A percentile compares a stretch with the other conserved stretches of the same genome.
Conservation (phyloP, 345 rosid genomes). For the Aethionema arabicum region DNA sequence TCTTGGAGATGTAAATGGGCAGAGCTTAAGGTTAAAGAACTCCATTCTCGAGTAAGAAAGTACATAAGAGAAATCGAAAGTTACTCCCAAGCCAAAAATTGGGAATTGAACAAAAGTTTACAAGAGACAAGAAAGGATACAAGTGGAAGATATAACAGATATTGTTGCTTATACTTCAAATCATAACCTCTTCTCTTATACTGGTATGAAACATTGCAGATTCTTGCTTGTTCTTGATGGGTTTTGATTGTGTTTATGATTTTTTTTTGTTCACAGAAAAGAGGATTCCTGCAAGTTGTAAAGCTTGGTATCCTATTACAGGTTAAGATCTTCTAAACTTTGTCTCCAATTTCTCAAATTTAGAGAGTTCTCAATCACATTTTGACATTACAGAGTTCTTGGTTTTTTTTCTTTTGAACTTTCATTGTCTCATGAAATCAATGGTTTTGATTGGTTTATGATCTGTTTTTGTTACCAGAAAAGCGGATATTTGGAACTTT, state of each 20-base stretch:
- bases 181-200: conserved; percentile 59
- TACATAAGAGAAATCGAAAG: conserved; percentile 51
- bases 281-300: too few relatives aligned
- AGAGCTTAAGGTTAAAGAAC: conserved; percentile 52
- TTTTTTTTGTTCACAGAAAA: too few relatives aligned
- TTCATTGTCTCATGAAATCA: background rate
- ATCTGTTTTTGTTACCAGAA: background rate
- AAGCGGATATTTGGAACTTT: background rate
- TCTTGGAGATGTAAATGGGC: conserved; percentile 70
- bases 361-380: too few relatives aligned
- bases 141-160: conserved; percentile 55
- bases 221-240: too few relatives aligned
- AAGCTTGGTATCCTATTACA: too few relatives aligned
- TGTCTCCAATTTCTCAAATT: too few relatives aligned
- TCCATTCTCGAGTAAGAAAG: conserved; percentile 42
- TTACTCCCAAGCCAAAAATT: conserved; percentile 41
- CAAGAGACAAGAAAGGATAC: conserved; percentile 57
- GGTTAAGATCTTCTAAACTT: too few relatives aligned
- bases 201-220: conserved; percentile 36
- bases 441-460: background rate
- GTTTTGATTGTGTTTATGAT: too few relatives aligned
- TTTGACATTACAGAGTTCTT: background rate
- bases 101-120: conserved; percentile 37
- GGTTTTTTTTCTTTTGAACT: background rate
- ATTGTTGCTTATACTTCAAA: conserved; percentile 43